Evolutionary conservation across 768 basidiomycete genomes (phyloP).

Genomic region (Collybiopsis confluens): DNA sequence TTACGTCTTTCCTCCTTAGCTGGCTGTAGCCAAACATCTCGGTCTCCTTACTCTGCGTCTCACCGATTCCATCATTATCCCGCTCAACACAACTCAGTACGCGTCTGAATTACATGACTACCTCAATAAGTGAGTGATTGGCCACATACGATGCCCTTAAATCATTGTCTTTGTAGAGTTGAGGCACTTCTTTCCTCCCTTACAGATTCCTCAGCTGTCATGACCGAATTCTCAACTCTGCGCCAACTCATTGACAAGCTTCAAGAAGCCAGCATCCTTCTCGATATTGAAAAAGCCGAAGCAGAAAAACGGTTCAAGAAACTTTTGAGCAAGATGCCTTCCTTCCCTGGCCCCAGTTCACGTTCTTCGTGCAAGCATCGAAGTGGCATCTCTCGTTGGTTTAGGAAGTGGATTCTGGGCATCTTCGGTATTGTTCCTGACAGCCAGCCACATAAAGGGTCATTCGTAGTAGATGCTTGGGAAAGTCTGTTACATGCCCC

Average conservation of each 20-base stretch:
- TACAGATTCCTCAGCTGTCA: conserved; percentile 12
- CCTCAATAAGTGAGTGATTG: conserved; percentile 11
- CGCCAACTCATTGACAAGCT: conserved; percentile 42
- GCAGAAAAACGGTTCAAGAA: conserved; percentile 51
- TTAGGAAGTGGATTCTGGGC: conserved; percentile 31
- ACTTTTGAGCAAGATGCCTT: conserved; percentile 36
- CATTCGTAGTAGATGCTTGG: conserved; percentile 23
- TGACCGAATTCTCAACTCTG: conserved; percentile 37
- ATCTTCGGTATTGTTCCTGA: conserved; percentile 38
- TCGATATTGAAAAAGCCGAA: conserved; percentile 55
- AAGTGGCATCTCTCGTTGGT: conserved; percentile 16
- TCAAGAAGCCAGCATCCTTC: conserved; percentile 44
- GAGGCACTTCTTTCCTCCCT: conserved; percentile 2
- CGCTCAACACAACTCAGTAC: conserved; percentile 69
- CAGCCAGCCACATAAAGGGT: conserved; percentile 14
- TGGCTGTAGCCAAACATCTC: conserved; percentile 55
- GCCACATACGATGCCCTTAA: too few relatives aligned
- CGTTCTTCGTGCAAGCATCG: conserved; percentile 15
- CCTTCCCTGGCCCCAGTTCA: conserved; percentile 17
- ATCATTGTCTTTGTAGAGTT: not conserved
- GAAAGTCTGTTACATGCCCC: conserved; percentile 26
- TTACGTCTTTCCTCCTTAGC: too few relatives aligned
- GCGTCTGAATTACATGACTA: conserved; percentile 32
- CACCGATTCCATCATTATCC: conserved; percentile 50
- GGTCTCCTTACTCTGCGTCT: conserved; percentile 54